Base-by-base conservation (phyloP, 208 protist species). In the Crithidia sp. region DNA sequence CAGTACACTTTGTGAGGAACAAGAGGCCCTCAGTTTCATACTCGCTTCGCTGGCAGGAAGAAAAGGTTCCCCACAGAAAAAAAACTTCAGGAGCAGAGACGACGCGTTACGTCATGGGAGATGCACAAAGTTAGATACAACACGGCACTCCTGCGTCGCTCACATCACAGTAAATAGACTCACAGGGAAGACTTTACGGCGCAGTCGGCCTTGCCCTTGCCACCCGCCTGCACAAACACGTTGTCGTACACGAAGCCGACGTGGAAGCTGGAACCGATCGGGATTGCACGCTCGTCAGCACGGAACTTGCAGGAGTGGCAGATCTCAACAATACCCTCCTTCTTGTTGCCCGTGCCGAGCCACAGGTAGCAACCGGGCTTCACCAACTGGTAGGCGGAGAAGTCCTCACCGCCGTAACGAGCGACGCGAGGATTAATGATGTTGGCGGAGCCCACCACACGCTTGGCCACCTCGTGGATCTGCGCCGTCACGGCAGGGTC, bases 401-500 rank as follows among this genome's bases (percentile, higher is more conserved):
- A 89, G 73, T 91, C 81, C 65, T 91, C 86, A 43, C 73, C 84
- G n/a, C n/a, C n/a, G n/a, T n/a, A n/a, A n/a, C n/a, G n/a, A n/a
- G n/a, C n/a, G n/a, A n/a, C n/a, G n/a, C n/a, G n/a, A n/a, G n/a
- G n/a, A n/a, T n/a, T n/a, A n/a, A n/a, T n/a, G 19, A 90, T 76
- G 63, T 82, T 72, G 19, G 39, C 64, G 9, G 41, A 61, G 5
- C 76, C 82, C 40, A 81, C 52, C 36, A 90, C 63, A 8, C 74
- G 71, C 77, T 67, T 67, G 57, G 76, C 76, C 36, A 82, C 69
- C 37, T 54, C 70, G 3, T 74, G 76, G 47, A 91, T 68, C 72
- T 67, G 66, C 44, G 73, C 79, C 57, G 79, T 89, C 37, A 88
- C 83, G 5, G 39, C 77, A 19, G 69, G 63, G 53, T 93, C 81